phyloP scores from a whole-genome alignment of 2,329 filamentous ascomycete genomes.

The Tolypocladium endophyticum region DNA sequence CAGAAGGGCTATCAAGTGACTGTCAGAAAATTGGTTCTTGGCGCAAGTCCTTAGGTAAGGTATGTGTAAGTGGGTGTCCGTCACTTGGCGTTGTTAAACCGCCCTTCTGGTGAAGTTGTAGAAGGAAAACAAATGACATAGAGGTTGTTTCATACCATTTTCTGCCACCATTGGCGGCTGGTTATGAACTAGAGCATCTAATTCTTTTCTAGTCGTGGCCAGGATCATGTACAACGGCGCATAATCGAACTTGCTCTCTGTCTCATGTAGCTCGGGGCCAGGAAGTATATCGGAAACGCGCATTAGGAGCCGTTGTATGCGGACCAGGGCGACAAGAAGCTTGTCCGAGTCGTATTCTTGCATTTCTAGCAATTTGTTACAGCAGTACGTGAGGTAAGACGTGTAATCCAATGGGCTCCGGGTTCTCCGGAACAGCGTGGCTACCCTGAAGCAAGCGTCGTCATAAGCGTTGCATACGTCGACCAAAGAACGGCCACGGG shows the following conservation, averaged over 20 bases:
- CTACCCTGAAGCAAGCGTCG: too few relatives aligned
- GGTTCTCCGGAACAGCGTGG: not conserved
- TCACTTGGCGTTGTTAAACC: not conserved
- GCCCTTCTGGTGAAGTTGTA: not conserved
- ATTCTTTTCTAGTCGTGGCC: not conserved
- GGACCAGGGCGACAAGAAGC: not conserved
- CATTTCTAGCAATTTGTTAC: not conserved
- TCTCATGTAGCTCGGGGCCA: not conserved
- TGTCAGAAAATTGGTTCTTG: not conserved
- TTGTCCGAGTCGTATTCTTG: not conserved
- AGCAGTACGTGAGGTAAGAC: not conserved
- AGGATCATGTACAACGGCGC: not conserved
- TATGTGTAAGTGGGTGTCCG: not conserved
- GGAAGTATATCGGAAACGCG: not conserved
- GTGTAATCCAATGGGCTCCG: not conserved
- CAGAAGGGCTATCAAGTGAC: not conserved
- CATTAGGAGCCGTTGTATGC: not conserved
- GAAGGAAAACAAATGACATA: not conserved
- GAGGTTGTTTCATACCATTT: not conserved
- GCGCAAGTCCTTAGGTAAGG: too few relatives aligned
- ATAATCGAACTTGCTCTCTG: not conserved
- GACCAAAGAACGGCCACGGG: too few relatives aligned
- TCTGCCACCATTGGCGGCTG: not conserved
- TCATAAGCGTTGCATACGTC: too few relatives aligned
- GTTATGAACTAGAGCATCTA: not conserved